Evolutionary conservation across 139 green algal species (phyloP), one percentile per base, ranked within the genome.

Genomic region (Chara braunii): DNA sequence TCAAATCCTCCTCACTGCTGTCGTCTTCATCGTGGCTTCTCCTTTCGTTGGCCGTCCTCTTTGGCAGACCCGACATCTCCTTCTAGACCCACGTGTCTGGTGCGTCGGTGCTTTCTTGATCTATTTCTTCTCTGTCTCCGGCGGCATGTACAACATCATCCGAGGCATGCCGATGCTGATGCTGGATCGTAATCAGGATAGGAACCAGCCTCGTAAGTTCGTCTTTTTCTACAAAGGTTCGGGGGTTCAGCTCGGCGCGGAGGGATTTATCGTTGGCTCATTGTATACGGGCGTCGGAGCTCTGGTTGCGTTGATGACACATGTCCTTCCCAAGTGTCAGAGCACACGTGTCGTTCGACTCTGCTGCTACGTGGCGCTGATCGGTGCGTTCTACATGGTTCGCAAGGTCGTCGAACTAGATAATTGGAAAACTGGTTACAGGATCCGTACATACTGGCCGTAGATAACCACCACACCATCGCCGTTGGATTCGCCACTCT

Each of bases 61-160:
- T 1, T 31, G 64, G 26, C 64, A 52, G 26, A 63, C n/a, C 24
- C 35, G 29, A 18, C 64, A 52, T n/a, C 8, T 54, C 6, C 4
- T 72, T n/a, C 65, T 70, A 30, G 65, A 74, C 12, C 3, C 65
- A 6, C 11, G 32, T 18, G 22, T 22, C 14, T 75, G 67, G 67
- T 51, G 30, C 28, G 11, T 72, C n/a, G 6, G 36, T 12, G 67
- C 24, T 8, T n/a, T 75, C 11, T 37, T 18, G 7, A 29, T 75
- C 22, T 72, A 59, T 32, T 75, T 61, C 35, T 75, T 75, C 59
- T 72, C 67, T 8, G 45, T 75, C 11, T 72, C 57, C n/a, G 67
- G 67, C 36, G 67, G 67, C 35, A 75, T 75, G 67, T 75, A 45
- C 58, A 75, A 75, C 58, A 75, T 75, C 56, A 75, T 75, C 56